Base-by-base conservation (phyloP, 202 grass and related monocot genomes). In the Thinopyrum obtusiflorum region DNA sequence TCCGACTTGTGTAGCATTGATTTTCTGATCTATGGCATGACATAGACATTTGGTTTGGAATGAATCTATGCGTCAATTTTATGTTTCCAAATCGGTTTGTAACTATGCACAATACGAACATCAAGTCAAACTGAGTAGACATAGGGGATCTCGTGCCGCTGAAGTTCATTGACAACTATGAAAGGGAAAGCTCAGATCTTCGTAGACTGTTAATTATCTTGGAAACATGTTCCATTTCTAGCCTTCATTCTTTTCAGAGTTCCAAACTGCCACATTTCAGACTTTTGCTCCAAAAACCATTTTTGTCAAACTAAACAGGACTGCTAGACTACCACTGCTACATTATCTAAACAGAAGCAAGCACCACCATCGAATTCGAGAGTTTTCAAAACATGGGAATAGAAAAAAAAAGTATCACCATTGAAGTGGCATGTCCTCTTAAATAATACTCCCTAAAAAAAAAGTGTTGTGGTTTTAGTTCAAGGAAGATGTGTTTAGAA, bases 81-180 rank as follows among this genome's bases (percentile, higher is more conserved):
- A 1, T 1, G 13, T 14, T 47, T 47, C 44, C 4, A 15, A 46
- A 46, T 46, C 4, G 44, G 44, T 47, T 4, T 65, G 13, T 9
- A 15, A 65, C 63, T 8, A 7, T 31, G 27, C 4, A 13, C 15
- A 31, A 7, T 9, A 65, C 13, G 17, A 66, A 2, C 64, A n/a
- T 59, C 25, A 26, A 15, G 31, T 85, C 74, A 44, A 2, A 3
- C 21, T 0, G 32, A 42, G 46, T 67, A n/a, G 28, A 55, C 29
- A 59, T 42, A 21, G 32, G 13, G 63, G 35, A 33, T 36, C 9
- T 73, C 57, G 51, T 11, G 20, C 40, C 77, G 28, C 77, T 74
- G 21, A 86, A 81, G 77, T 65, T 74, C 40, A 65, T 65, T 74
- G 60, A 75, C 31, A 74, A 64, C 28, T 36, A 60, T 40, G 77